Evolutionary conservation across 495 filamentous ascomycete genomes (phyloP), one percentile per base, ranked within the genome.

Genomic region (Podospora comata): DNA sequence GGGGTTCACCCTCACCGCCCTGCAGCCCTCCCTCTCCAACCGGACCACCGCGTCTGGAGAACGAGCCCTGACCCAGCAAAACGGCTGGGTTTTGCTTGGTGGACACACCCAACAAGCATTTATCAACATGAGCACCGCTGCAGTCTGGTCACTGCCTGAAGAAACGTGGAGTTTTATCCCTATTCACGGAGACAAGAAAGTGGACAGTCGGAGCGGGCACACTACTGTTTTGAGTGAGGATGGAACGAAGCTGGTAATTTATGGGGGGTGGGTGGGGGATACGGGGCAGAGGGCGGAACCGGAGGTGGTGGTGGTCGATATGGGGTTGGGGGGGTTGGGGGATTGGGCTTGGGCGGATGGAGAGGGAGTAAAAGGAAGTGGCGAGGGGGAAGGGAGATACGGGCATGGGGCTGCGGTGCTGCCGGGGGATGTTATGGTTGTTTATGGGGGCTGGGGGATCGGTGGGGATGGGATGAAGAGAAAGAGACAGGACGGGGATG

Each of bases 221-320:
- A 92, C 90, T 0, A 87, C 94, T 11, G 85, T 96, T 5, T 79
- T 96, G 6, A 91, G 88, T 3, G 82, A 87, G 54, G 93, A 97
- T 77, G 92, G 93, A 2, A 86, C 77, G 34, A 86, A 83, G 61
- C 78, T 97, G 13, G 80, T 96, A 59, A 80, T 98, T 4, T 85
- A 92, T 72, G 94, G 94, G 16, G 94, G 94, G 9, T 98, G 94
- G 94, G 91, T 96, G 15, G 94, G 94, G 16, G 88, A 96, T 78
- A 81, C 87, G 0, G 84, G 78, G 20, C 87, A 87, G 34, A 84
- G 93, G 18, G 94, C 94, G 2, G 78, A 86, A 44, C 94, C 94
- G 16, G 92, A 94, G 73, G 80, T 98, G 15, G 91, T 87, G 1
- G 79, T 97, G 20, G 79, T 97, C 19, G 80, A 90, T 39, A 77